Conservation (phyloP, 2,329 filamentous ascomycete species). For the Diplodia seriata region DNA sequence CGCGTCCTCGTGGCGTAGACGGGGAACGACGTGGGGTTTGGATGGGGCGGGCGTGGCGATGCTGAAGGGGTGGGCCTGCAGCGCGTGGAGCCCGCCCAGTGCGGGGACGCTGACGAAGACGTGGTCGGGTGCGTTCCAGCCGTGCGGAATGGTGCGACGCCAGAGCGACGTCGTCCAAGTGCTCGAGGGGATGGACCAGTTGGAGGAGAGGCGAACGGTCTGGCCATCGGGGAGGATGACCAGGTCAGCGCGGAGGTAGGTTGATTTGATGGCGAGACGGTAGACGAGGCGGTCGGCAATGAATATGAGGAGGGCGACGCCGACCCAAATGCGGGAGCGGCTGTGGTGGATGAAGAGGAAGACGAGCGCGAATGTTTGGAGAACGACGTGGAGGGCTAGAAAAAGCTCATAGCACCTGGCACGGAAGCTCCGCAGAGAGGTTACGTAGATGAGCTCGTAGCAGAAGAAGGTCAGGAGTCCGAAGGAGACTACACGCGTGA, state of each 20-base stretch:
- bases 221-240: constrained; percentile 63
- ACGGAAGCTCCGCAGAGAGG: constrained; percentile 66
- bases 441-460: constrained; percentile 69
- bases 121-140: constrained; percentile 69
- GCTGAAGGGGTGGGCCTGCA: constrained; percentile 72
- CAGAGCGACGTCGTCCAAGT: constrained; percentile 34
- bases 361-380: constrained; percentile 62
- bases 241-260: constrained; percentile 57
- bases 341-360: constrained; percentile 68
- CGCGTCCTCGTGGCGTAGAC: constrained; percentile 10
- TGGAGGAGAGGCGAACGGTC: constrained; percentile 60
- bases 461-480: constrained; percentile 63
- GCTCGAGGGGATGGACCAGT: constrained; percentile 47
- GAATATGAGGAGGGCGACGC: constrained; percentile 62
- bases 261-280: constrained; percentile 61
- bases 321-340: constrained; percentile 61
- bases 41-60: constrained; percentile 66
- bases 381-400: constrained; percentile 62
- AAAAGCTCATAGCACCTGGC: constrained; percentile 69
- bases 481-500: constrained; percentile 59
- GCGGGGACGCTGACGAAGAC: constrained; percentile 67
- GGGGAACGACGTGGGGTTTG: constrained; percentile 2
- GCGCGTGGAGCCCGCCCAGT: constrained; percentile 58
- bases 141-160: constrained; percentile 51
- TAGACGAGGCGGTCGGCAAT: constrained; percentile 64